Base-by-base conservation (phyloP, 2,329 filamentous ascomycete species). In the Diaporthe velutina region DNA sequence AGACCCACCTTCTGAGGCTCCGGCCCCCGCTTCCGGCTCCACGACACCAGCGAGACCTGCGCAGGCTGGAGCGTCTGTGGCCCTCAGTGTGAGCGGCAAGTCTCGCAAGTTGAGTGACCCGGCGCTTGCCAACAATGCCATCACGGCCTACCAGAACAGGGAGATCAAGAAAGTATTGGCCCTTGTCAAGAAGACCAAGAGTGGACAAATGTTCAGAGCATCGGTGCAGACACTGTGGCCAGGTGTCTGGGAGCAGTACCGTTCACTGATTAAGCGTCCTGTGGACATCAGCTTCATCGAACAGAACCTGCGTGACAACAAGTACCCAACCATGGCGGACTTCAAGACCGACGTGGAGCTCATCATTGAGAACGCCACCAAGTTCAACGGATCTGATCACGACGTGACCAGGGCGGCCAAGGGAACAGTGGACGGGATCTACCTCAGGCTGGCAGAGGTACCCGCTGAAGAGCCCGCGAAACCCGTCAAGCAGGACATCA, bases 201-300 rank as follows among this genome's bases (percentile, higher is more conserved):
- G 93, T 75, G 94, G 96, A 2, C 85, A 85, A 9, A 90, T 93
- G 72, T 98, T 98, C 85, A 89, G 91, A 77, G 89, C 92, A 55
- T 93, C 97, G 0, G 97, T 98, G 10, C 90, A 94, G 81, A 90
- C 89, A 52, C 86, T 96, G 33, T 94, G 93, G 83, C 89, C 98
- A 54, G 88, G 86, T 38, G 91, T 98, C 54, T 95, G 94, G 72
- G 92, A 91, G 2, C 94, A 95, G 77, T 94, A 93, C 77, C 74
- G 74, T 70, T 66, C 61, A 45, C 25, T 68, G n/a, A 86, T 90
- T 1, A 87, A 93, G 48, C 92, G 86, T 76, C 96, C 96, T 0
- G 96, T 98, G 88, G 96, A 98, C 83, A 89, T 99, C 50, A 88
- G 89, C 52, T 93, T 93, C 13, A 94, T 99, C 80, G 96, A 98